Evolutionary conservation across 495 filamentous ascomycete genomes (phyloP).

Genomic region (Penicillium manginii): DNA sequence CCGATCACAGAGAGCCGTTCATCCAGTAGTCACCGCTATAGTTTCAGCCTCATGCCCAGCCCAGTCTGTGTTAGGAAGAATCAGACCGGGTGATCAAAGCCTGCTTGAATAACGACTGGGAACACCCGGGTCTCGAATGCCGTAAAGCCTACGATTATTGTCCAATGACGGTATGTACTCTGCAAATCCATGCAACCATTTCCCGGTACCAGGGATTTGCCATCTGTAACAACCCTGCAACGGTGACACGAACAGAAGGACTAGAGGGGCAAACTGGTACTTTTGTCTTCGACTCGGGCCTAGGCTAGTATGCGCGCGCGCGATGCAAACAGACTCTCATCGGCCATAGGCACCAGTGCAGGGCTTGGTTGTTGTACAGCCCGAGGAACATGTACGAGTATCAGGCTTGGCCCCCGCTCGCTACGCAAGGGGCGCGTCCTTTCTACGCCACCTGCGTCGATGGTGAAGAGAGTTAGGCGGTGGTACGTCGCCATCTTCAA

Average conservation of each 20-base stretch:
- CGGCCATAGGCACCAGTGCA: constrained; percentile 1
- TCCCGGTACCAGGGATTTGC: constrained; percentile 17
- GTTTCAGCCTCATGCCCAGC: background rate
- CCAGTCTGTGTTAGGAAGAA: background rate
- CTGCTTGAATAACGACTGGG: background rate
- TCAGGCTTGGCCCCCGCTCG: constrained; percentile 10
- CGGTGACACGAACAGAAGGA: constrained; percentile 5
- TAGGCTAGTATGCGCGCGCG: background rate
- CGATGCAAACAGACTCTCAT: background rate
- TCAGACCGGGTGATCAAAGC: background rate
- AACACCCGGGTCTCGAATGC: background rate
- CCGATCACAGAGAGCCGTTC: background rate
- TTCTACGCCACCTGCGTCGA: constrained; percentile 12
- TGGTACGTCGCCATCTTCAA: background rate
- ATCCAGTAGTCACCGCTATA: background rate
- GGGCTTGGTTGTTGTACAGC: constrained; percentile 11
- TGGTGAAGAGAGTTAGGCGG: background rate
- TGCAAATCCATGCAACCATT: constrained; percentile 18
- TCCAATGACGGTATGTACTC: background rate
- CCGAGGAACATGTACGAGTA: background rate
- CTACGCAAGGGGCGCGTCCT: constrained; percentile 20
- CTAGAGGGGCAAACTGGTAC: background rate
- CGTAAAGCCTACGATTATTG: background rate
- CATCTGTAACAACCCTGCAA: constrained; percentile 13
- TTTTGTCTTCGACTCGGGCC: background rate